phyloP scores from a whole-genome alignment of 495 filamentous ascomycete species.

The Penicillium longicatenatum region DNA sequence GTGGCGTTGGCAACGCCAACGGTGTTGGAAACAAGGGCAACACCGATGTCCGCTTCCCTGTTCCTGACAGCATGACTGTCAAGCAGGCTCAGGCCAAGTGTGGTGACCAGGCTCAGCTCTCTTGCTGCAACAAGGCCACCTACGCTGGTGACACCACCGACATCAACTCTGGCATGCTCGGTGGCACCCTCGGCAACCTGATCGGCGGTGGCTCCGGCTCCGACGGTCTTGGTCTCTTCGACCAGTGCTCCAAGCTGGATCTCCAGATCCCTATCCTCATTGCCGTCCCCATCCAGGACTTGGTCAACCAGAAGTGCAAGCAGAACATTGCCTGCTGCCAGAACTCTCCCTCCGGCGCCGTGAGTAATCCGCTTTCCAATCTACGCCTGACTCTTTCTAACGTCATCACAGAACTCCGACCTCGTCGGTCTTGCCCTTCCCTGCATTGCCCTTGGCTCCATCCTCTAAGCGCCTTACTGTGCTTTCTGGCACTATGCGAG shows the following conservation, averaged over 20 bases:
- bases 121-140: slow-evolving; percentile 50
- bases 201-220: slow-evolving; percentile 37
- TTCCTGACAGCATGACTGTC: slow-evolving; percentile 46
- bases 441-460: slow-evolving; percentile 52
- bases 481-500: slow-evolving; percentile 20
- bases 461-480: slow-evolving; percentile 42
- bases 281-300: slow-evolving; percentile 40
- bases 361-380: slow-evolving; percentile 19
- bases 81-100: slow-evolving; percentile 51
- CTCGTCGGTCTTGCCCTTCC: slow-evolving; percentile 50
- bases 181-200: slow-evolving; percentile 34
- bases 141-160: slow-evolving; percentile 48
- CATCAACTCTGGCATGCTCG: slow-evolving; percentile 29
- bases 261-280: slow-evolving; percentile 30
- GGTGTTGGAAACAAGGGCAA: slow-evolving; percentile 24
- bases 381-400: slow-evolving; percentile 10
- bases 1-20: slow-evolving; percentile 26
- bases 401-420: slow-evolving; percentile 25
- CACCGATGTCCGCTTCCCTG: slow-evolving; percentile 33
- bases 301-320: slow-evolving; percentile 54
- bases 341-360: slow-evolving; percentile 41
- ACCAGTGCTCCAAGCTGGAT: slow-evolving; percentile 45
- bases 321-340: slow-evolving; percentile 57
- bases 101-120: slow-evolving; percentile 51
- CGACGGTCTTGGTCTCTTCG: slow-evolving; percentile 38